Conservation (phyloP, 805 yeast species). For the Saccharomyces paradoxus region DNA sequence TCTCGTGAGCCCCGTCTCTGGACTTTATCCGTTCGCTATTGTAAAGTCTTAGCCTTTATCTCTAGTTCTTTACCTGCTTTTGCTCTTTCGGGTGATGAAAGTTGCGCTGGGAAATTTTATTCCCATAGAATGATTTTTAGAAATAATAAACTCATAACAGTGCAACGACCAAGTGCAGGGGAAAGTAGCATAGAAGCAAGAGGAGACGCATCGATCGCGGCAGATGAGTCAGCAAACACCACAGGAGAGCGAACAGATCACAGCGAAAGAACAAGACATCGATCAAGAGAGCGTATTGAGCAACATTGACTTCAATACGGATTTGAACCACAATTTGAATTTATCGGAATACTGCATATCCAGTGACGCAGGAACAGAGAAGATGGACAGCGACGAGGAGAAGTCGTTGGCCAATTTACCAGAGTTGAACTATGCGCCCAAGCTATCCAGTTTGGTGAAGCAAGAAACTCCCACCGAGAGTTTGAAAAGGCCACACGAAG, state of each 20-base stretch:
- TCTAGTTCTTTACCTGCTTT: background rate
- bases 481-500: constrained; percentile 17
- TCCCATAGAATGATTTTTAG: background rate
- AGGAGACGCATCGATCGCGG: background rate
- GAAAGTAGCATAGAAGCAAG: background rate
- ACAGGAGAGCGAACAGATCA: background rate
- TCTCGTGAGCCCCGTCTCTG: background rate
- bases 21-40: background rate
- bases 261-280: background rate
- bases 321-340: constrained; percentile 46
- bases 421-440: constrained; percentile 6
- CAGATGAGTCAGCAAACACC: background rate
- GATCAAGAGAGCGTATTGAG: constrained; percentile 22
- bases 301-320: constrained; percentile 27
- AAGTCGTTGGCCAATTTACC: constrained; percentile 12
- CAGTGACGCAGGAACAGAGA: constrained; percentile 89
- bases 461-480: constrained; percentile 11
- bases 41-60: background rate
- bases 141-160: background rate
- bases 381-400: constrained; percentile 45
- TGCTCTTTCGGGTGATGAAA: background rate
- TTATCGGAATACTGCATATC: constrained; percentile 25
- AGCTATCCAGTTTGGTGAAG: constrained; percentile 18
- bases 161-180: background rate
- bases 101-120: background rate